Base-by-base conservation (phyloP, 768 basidiomycete species). In the Nidularia sp. region DNA sequence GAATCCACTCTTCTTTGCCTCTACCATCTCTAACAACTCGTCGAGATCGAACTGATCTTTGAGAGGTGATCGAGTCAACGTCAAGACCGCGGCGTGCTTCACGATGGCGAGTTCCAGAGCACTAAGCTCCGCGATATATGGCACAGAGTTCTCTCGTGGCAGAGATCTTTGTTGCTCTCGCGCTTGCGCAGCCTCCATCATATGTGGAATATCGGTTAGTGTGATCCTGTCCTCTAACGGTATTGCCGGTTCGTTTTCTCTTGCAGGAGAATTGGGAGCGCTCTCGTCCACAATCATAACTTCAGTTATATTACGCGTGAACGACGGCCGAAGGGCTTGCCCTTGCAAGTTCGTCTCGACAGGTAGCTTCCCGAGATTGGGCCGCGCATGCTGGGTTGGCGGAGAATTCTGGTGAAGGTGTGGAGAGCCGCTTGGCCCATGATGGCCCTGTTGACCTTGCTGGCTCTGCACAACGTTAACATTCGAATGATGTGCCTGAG, bases 141-240 rank as follows among this genome's bases (percentile, higher is more conserved):
- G 90, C 53, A 84, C 83, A n/a, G 85, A 80, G 57, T 77, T 88
- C 68, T 88, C 82, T 31, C 87, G 73, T 0, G 91, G 88, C 12
- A 92, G 68, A 2, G 88, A 90, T n/a, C 91, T 83, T 53, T 86
- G 88, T 60, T 93, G 89, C 64, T 92, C 88, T 47, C 90, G 79
- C 15, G 91, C 92, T 65, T 96, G 91, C 10, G 93, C 94, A 3
- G 86, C 93, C 65, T 94, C 90, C 67, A 97, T 88, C 8, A 97
- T 70, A 62, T 93, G 89, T 6, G 95, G 93, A 48, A 98, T 91
- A 68, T 98, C 97, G 6, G 92, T 93, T 10, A 98, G 79, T 0
- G 94, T 96, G 60, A 98, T 85, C 4, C 88, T 88, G 52, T 95
- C 91, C 51, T 93, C 92, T 48, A 70, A 57, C 41, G 68, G 62